Conservation (phyloP, 768 basidiomycete species). For the Xerocomellus amylosporus region DNA sequence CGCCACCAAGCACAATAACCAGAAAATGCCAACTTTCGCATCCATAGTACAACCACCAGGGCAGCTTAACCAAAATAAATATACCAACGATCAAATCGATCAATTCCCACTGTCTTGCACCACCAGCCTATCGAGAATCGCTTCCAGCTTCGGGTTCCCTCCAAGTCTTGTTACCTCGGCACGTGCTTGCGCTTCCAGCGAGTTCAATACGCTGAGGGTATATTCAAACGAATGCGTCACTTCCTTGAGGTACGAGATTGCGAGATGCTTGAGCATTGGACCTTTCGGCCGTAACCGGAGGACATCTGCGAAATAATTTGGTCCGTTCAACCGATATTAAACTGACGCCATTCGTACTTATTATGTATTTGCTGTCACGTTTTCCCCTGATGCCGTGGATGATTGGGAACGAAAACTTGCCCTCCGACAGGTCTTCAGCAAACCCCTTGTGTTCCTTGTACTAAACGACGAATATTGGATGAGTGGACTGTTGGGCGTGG, state of each 20-base stretch:
- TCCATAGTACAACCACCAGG: background rate
- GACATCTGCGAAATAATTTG: constrained; percentile 61
- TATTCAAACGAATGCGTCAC: constrained; percentile 87
- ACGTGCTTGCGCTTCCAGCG: constrained; percentile 63
- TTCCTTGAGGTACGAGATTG: constrained; percentile 73
- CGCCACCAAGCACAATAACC: no score
- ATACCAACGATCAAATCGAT: background rate
- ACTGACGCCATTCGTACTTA: constrained; percentile 60
- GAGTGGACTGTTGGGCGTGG: background rate
- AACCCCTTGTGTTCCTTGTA: constrained; percentile 85
- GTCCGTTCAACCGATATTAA: background rate
- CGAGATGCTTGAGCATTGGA: constrained; percentile 74
- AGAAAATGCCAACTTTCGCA: background rate
- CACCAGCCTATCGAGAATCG: constrained; percentile 52
- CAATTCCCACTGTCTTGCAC: constrained; percentile 3
- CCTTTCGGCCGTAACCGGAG: constrained; percentile 85
- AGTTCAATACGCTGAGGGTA: constrained; percentile 65
- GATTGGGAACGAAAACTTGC: constrained; percentile 96
- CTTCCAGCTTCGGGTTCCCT: constrained; percentile 65
- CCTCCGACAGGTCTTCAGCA: constrained; percentile 92
- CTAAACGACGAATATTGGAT: constrained; percentile 38
- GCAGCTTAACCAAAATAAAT: background rate
- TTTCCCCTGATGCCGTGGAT: constrained; percentile 86
- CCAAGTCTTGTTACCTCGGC: constrained; percentile 72
- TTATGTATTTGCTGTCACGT: constrained; percentile 69